Conservation (phyloP, 345 rosid species). For the Geranium rotundifolium region DNA sequence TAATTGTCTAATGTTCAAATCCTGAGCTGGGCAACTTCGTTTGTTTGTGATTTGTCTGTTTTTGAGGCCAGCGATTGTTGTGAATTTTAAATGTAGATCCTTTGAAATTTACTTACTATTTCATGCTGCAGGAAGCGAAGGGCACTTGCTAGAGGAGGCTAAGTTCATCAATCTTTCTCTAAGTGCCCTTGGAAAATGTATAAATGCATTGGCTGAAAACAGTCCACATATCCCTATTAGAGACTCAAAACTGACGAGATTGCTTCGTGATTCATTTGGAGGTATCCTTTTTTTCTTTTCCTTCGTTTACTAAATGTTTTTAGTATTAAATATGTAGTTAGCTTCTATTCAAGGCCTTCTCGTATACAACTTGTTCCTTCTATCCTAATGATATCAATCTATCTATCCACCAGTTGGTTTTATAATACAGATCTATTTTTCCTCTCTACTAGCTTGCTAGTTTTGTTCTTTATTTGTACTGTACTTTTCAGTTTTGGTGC, state of each 20-base stretch:
- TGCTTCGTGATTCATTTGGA: slow-evolving; percentile 94
- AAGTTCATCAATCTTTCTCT: slow-evolving; percentile 90
- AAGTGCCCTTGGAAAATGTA: slow-evolving; percentile 85
- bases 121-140: slow-evolving; percentile 62
- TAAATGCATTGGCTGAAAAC: slow-evolving; percentile 94
- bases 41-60: background rate
- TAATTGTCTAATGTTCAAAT: background rate
- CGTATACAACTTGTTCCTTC: background rate
- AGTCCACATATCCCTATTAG: slow-evolving; percentile 85
- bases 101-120: slow-evolving; percentile 7
- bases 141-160: slow-evolving; percentile 85
- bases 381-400: background rate
- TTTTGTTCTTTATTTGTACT: too few relatives aligned
- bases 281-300: slow-evolving; percentile 26
- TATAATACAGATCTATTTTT: background rate
- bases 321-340: background rate
- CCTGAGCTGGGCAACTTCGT: background rate
- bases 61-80: background rate
- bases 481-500: too few relatives aligned
- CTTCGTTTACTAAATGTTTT: background rate
- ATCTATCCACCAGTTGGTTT: background rate
- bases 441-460: too few relatives aligned
- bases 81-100: slow-evolving; percentile 1
- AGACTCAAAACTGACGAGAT: slow-evolving; percentile 88
- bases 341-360: background rate